Conservation (phyloP, 768 basidiomycete genomes). For the Mycena rosella region DNA sequence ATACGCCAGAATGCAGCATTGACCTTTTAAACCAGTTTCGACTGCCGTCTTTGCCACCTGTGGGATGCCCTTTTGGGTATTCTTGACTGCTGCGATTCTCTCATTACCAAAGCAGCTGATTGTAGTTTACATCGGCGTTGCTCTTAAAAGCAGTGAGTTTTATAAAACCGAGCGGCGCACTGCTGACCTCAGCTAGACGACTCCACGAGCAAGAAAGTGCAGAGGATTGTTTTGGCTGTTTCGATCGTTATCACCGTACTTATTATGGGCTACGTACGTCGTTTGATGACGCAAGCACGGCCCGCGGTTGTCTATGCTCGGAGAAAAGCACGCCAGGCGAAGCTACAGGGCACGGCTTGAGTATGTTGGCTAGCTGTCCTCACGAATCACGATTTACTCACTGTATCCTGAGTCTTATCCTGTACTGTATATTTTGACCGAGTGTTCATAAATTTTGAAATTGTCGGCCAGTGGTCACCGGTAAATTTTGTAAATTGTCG, state of each 20-base stretch:
- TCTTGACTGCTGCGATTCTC: conserved; percentile 53
- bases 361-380: too few species aligned
- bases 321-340: conserved; percentile 38
- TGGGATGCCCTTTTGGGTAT: conserved; percentile 55
- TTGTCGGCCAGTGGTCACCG: too few species aligned
- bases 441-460: too few species aligned
- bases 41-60: conserved; percentile 57
- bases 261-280: conserved; percentile 55
- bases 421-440: too few species aligned
- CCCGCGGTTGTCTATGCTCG: conserved; percentile 36
- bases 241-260: conserved; percentile 46
- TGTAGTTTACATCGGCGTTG: conserved; percentile 58
- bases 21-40: conserved; percentile 41
- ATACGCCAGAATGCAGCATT: not conserved
- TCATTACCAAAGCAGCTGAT: conserved; percentile 60
- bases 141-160: conserved; percentile 29
- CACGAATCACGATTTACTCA: too few species aligned
- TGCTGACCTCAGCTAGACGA: too few species aligned
- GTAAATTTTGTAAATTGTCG: too few species aligned
- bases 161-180: too few species aligned
- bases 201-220: too few species aligned
- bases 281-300: conserved; percentile 47
- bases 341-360: conserved; percentile 12
- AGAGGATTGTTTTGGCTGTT: not conserved
- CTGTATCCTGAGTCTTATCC: too few species aligned